Percentiles rank a stretch among this genome's conserved stretches.
Conservation (phyloP, 2,329 filamentous ascomycete species). For the Colletotrichum liaoningense region DNA sequence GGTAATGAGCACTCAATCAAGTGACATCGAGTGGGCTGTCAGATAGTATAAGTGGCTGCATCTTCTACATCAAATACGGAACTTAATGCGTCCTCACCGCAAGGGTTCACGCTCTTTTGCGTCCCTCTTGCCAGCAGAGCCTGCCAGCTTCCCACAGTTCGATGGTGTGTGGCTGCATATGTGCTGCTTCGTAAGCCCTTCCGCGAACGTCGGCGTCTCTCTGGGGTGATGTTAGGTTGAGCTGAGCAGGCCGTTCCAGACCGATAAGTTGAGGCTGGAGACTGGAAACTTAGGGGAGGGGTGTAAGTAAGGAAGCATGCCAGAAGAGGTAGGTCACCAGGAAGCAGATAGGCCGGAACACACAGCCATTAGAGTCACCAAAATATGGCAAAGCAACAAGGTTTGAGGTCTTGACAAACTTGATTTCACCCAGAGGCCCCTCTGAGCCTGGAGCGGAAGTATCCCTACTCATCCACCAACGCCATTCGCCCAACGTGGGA, state of each 20-base stretch:
- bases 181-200: background rate
- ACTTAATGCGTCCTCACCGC: background rate
- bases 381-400: background rate
- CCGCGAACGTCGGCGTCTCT: background rate
- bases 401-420: background rate
- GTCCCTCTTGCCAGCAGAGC: background rate
- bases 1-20: background rate
- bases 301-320: too few species aligned
- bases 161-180: background rate
- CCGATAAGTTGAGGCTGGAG: background rate
- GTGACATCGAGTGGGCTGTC: too few species aligned
- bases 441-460: background rate
- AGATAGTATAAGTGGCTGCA: background rate
- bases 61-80: background rate
- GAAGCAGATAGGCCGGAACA: background rate
- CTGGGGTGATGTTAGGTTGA: background rate
- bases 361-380: background rate
- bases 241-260: background rate
- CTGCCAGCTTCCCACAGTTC: background rate
- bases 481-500: slow-evolving; percentile 1
- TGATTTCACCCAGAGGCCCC: background rate
- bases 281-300: too few species aligned
- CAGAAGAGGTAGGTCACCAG: background rate
- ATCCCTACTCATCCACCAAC: background rate
- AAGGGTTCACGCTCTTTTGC: background rate